These are phyloP conservation scores for Candida glaebosa DNA, from an alignment of 805 yeast species.

Conservation along the genomic window DNA sequence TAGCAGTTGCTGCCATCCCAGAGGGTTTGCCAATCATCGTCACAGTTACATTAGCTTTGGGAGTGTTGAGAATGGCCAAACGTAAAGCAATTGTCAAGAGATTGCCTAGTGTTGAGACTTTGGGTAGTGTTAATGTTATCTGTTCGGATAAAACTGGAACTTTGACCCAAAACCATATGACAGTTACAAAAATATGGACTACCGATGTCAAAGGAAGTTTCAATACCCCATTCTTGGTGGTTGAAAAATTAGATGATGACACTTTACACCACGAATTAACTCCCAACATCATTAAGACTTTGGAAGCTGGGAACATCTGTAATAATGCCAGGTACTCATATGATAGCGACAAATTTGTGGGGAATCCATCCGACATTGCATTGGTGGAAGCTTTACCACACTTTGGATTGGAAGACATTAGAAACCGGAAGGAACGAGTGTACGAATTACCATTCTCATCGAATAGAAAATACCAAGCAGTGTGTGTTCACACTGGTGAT, in stretches of 20 bases:
- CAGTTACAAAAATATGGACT: slow-evolving; percentile 81
- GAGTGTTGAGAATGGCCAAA: slow-evolving; percentile 94
- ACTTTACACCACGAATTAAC: slow-evolving; percentile 45
- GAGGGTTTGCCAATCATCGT: slow-evolving; percentile 98
- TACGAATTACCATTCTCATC: slow-evolving; percentile 86
- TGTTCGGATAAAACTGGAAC: slow-evolving; percentile 88
- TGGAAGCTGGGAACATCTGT: slow-evolving; percentile 70
- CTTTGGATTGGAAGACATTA: slow-evolving; percentile 69
- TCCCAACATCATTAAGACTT: slow-evolving; percentile 49
- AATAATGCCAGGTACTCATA: slow-evolving; percentile 69
- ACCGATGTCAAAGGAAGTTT: slow-evolving; percentile 48
- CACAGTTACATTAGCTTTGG: slow-evolving; percentile 93
- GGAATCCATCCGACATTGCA: slow-evolving; percentile 96
- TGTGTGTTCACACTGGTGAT: slow-evolving; percentile 59
- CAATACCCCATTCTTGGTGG: slow-evolving; percentile 38
- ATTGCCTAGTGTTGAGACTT: slow-evolving; percentile 90
- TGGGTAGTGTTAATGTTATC: slow-evolving; percentile 91
- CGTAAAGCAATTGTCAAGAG: slow-evolving; percentile 92
- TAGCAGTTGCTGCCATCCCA: slow-evolving; percentile 99
- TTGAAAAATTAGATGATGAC: slow-evolving; percentile 46
- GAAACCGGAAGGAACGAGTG: slow-evolving; percentile 56
- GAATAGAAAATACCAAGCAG: slow-evolving; percentile 86
- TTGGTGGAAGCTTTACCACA: slow-evolving; percentile 67
- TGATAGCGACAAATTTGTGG: slow-evolving; percentile 70
- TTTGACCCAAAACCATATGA: slow-evolving; percentile 86